phyloP scores from a whole-genome alignment of 208 protist species.

The Vickermania spadyakhi region DNA sequence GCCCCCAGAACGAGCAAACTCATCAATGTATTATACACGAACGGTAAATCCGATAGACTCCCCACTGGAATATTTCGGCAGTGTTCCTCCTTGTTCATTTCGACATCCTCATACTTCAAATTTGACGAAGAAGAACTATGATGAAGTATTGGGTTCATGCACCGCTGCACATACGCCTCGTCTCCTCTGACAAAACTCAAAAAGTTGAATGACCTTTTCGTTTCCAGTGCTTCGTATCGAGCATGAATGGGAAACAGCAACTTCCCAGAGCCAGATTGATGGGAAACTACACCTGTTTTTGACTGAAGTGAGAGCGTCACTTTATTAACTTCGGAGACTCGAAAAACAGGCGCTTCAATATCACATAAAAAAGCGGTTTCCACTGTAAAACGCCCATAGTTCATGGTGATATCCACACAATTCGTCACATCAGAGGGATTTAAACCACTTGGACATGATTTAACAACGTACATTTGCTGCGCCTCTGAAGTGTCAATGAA shows the following conservation, averaged over 20 bases:
- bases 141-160: conserved; percentile 26
- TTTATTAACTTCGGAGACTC: conserved; percentile 27
- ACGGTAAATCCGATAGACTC: conserved; percentile 33
- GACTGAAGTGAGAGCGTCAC: neutral
- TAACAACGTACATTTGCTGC: conserved; percentile 41
- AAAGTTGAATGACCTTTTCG: conserved; percentile 23
- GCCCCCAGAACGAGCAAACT: conserved; percentile 38
- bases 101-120: neutral
- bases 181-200: conserved; percentile 26
- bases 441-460: neutral
- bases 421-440: conserved; percentile 1
- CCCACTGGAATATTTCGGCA: conserved; percentile 53
- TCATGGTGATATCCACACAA: conserved; percentile 16
- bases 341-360: conserved; percentile 74
- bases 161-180: conserved; percentile 32
- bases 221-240: conserved; percentile 59
- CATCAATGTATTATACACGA: conserved; percentile 48
- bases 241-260: conserved; percentile 75
- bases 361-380: conserved; percentile 47
- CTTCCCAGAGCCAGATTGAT: neutral
- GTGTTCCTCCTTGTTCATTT: conserved; percentile 1
- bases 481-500: conserved; percentile 69
- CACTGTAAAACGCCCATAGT: conserved; percentile 25
- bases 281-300: too few relatives aligned
- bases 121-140: neutral